These are phyloP conservation scores for Calycina herbarum DNA, from an alignment of 2,329 filamentous ascomycete species.

Conservation along the genomic window DNA sequence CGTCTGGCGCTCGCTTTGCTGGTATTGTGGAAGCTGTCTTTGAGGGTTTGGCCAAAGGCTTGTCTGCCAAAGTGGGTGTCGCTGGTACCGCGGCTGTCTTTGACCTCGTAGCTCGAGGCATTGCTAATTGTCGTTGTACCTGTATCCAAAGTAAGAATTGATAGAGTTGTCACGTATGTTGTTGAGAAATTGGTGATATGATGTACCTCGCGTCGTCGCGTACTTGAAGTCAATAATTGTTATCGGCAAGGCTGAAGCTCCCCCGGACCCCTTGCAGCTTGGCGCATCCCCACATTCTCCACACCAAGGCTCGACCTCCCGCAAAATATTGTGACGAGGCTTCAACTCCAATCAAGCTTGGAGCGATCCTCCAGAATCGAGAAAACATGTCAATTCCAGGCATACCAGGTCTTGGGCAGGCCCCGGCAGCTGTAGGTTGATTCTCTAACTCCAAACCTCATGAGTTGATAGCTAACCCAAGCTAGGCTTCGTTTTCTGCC, in stretches of 20 bases:
- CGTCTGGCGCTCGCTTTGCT: neutral
- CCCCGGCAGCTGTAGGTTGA: constrained; percentile 56
- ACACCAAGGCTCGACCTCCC: neutral
- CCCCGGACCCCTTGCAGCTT: neutral
- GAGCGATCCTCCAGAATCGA: neutral
- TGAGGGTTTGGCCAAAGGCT: neutral
- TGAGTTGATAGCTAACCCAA: constrained; percentile 19
- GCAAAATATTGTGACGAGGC: neutral
- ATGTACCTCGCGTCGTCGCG: neutral
- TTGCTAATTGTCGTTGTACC: neutral
- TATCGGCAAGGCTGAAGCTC: constrained; percentile 3
- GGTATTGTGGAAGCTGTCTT: neutral
- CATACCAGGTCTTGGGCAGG: constrained; percentile 58
- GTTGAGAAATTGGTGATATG: neutral
- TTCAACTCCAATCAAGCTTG: neutral
- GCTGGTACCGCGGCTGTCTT: neutral
- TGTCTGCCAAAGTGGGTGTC: neutral
- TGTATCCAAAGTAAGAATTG: neutral
- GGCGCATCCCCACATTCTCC: neutral
- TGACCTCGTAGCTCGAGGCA: neutral
- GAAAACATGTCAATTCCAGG: constrained; percentile 60
- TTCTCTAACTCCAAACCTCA: constrained; percentile 9
- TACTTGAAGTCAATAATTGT: neutral
- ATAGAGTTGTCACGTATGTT: neutral
- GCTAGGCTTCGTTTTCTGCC: constrained; percentile 29